Percentiles rank a stretch among this genome's conserved stretches.
phyloP scores from a whole-genome alignment of 1,284 basidiomycete genomes.

The Heterobasidion occidentale region DNA sequence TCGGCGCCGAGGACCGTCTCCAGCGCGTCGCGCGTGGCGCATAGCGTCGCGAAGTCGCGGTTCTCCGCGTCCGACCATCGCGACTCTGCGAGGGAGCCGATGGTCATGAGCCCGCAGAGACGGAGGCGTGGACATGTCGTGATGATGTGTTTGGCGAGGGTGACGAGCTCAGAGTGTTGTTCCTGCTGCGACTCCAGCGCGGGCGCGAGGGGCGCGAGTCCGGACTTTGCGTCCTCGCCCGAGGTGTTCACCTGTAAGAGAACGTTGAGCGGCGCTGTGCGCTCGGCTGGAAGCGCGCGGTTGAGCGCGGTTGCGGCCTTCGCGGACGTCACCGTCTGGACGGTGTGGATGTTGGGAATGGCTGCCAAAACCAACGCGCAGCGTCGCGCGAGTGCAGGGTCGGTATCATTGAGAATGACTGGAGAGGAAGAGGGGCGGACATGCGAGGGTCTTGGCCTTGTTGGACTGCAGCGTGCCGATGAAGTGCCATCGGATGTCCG shows the following conservation, averaged over 20 bases:
- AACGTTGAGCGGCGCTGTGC: conserved; percentile 55
- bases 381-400: too few relatives aligned
- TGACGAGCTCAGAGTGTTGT: conserved; percentile 39
- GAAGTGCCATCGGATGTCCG: conserved; percentile 92
- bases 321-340: conserved; percentile 86
- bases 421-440: conserved; percentile 34
- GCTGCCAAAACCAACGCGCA: conserved; percentile 31
- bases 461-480: conserved; percentile 94
- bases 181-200: conserved; percentile 14
- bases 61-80: conserved; percentile 58
- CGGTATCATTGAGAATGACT: conserved; percentile 1
- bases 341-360: conserved; percentile 82
- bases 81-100: conserved; percentile 77
- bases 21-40: conserved; percentile 54
- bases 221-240: conserved; percentile 85
- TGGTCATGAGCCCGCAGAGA: conserved; percentile 92
- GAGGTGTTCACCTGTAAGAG: conserved; percentile 95
- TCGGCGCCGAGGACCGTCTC: conserved; percentile 30
- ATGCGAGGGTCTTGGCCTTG: conserved; percentile 87
- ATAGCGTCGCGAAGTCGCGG: conserved; percentile 75
- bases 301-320: conserved; percentile 85
- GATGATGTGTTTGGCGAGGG: conserved; percentile 71
- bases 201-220: conserved; percentile 54
- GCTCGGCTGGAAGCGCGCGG: conserved; percentile 56
- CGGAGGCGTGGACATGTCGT: conserved; percentile 66